A percentile compares a stretch with the other conserved stretches of the same genome.
These are phyloP conservation scores for Talaromyces sp. DNA, from an alignment of 2,329 filamentous ascomycete genomes.

Conservation along the genomic window DNA sequence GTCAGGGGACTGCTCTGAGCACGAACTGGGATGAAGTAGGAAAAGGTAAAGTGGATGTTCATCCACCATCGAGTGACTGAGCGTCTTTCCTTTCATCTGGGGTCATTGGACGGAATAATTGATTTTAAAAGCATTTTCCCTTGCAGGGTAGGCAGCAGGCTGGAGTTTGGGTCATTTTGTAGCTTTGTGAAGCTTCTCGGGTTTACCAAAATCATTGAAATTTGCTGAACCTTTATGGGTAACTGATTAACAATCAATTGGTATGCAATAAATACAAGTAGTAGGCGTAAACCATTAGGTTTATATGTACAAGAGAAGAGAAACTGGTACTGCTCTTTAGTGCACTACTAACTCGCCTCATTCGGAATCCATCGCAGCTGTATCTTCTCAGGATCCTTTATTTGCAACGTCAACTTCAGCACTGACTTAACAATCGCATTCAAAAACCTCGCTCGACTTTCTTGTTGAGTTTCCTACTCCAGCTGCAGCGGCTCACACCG, in stretches of 20 bases:
- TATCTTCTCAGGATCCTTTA: slow-evolving; percentile 3
- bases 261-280: not conserved
- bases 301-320: not conserved
- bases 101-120: not conserved
- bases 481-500: slow-evolving; percentile 15
- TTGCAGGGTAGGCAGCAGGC: not conserved
- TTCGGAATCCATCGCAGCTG: slow-evolving; percentile 4
- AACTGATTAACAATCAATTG: too few species aligned
- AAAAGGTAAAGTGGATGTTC: slow-evolving; percentile 58
- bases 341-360: not conserved
- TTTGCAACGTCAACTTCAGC: slow-evolving; percentile 5
- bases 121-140: not conserved
- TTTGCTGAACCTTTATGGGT: not conserved
- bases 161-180: not conserved
- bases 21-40: slow-evolving; percentile 87
- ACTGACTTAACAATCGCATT: slow-evolving; percentile 5
- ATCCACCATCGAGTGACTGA: slow-evolving; percentile 21
- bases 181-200: not conserved
- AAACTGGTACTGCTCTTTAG: not conserved
- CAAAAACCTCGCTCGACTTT: not conserved
- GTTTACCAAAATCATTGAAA: not conserved
- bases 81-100: not conserved
- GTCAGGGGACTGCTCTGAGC: slow-evolving; percentile 85
- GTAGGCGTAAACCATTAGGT: not conserved
- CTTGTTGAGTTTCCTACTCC: not conserved